Conservation (phyloP, 2,329 filamentous ascomycete genomes). For the Albifimbria verrucaria region DNA sequence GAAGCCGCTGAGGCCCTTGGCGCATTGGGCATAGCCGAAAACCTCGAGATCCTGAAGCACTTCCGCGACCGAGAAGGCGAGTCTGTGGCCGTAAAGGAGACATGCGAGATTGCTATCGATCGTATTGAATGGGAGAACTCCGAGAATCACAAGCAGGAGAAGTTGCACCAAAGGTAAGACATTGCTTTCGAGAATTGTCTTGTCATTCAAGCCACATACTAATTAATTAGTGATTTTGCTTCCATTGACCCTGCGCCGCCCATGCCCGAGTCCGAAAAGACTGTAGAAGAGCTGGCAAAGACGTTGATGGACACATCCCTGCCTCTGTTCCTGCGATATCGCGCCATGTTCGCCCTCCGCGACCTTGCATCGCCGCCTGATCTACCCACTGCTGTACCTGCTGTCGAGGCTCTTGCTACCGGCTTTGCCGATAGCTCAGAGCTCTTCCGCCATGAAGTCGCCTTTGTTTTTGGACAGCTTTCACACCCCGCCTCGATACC, state of each 20-base stretch:
- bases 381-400: conserved; percentile 83
- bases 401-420: conserved; percentile 78
- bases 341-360: conserved; percentile 95
- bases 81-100: conserved; percentile 81
- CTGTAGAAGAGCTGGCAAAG: conserved; percentile 71
- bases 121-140: conserved; percentile 92
- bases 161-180: conserved; percentile 73
- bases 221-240: conserved; percentile 73
- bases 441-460: conserved; percentile 95
- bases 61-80: conserved; percentile 75
- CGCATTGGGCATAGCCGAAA: conserved; percentile 73
- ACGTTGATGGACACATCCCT: conserved; percentile 73
- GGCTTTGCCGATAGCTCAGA: conserved; percentile 84
- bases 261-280: conserved; percentile 65
- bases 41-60: conserved; percentile 68
- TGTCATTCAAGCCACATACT: conserved; percentile 13
- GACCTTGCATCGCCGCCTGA: conserved; percentile 93
- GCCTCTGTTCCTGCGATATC: conserved; percentile 88
- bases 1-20: conserved; percentile 95
- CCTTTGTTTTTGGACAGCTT: conserved; percentile 96
- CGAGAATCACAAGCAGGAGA: conserved; percentile 67
- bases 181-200: conserved; percentile 10
- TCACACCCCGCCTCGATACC: conserved; percentile 97
- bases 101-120: conserved; percentile 93
- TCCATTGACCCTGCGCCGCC: conserved; percentile 95